Evolutionary conservation across 352 stramenopile genomes (phyloP).

Genomic region (Phytophthora rubi): DNA sequence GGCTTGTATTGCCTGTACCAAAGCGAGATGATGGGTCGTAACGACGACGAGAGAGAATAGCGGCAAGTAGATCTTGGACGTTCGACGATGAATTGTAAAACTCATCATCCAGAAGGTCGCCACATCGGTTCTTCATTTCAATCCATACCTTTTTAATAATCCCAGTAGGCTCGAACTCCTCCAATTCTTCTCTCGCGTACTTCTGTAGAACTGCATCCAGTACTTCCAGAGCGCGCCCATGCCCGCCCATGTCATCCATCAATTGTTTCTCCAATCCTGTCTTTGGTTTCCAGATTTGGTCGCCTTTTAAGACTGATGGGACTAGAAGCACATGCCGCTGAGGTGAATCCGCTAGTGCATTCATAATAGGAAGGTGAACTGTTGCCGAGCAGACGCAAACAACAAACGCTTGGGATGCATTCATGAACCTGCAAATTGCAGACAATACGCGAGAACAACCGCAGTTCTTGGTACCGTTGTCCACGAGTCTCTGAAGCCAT

Average conservation of each 20-base stretch:
- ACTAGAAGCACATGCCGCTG: conserved; percentile 7
- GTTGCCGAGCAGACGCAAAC: conserved; percentile 27
- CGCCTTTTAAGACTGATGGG: neutral
- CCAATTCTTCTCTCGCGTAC: neutral
- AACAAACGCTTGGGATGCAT: conserved; percentile 20
- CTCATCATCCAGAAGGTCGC: neutral
- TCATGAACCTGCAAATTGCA: conserved; percentile 26
- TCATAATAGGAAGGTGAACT: neutral
- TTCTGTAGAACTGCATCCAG: conserved; percentile 1
- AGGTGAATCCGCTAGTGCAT: conserved; percentile 1
- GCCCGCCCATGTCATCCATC: conserved; percentile 40
- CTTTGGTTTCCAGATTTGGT: neutral
- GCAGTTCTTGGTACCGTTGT: conserved; percentile 9
- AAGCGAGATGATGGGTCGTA: neutral
- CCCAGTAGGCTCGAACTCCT: neutral
- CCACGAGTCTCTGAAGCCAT: conserved; percentile 23
- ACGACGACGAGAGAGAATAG: conserved; percentile 6
- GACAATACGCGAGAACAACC: conserved; percentile 9
- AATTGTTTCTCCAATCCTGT: conserved; percentile 29
- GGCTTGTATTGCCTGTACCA: neutral
- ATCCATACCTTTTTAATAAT: neutral
- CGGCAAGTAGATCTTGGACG: neutral
- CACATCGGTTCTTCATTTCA: neutral
- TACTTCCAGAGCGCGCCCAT: conserved; percentile 31
- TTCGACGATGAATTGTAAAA: neutral